A percentile compares a stretch with the other conserved stretches of the same genome.
These are phyloP conservation scores for Plasmodium inui DNA, from an alignment of 169 alveolate genomes.

Conservation along the genomic window DNA sequence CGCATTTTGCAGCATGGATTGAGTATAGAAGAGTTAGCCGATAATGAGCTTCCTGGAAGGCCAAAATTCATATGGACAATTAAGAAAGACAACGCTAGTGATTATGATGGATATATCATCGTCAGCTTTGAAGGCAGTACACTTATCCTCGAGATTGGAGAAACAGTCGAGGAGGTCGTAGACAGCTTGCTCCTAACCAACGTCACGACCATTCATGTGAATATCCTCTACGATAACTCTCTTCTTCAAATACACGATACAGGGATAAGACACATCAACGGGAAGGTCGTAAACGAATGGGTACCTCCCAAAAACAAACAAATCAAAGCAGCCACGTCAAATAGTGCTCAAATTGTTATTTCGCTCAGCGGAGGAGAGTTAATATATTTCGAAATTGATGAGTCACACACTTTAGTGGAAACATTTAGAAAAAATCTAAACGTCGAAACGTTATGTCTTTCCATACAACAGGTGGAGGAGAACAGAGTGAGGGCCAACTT, in stretches of 20 bases:
- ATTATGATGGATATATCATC: conserved; percentile 91
- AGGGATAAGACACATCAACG: conserved; percentile 91
- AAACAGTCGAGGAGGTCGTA: conserved; percentile 93
- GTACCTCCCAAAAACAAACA: conserved; percentile 87
- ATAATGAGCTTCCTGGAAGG: conserved; percentile 95
- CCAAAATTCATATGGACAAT: conserved; percentile 97
- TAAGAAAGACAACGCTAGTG: conserved; percentile 85
- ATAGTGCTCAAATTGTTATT: conserved; percentile 92
- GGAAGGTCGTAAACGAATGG: conserved; percentile 86
- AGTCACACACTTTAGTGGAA: conserved; percentile 90
- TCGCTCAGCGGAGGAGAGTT: conserved; percentile 94
- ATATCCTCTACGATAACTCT: conserved; percentile 89
- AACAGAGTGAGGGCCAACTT: conserved; percentile 94
- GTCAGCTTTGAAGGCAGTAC: conserved; percentile 95
- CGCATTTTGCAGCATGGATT: conserved; percentile 97
- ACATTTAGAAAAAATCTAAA: conserved; percentile 84
- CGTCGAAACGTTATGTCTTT: conserved; percentile 91
- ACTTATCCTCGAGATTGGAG: conserved; percentile 95
- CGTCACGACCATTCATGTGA: conserved; percentile 90
- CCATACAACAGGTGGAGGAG: conserved; percentile 91
- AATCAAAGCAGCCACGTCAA: conserved; percentile 93
- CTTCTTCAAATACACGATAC: conserved; percentile 93
- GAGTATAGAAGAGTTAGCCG: conserved; percentile 96
- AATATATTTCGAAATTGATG: conserved; percentile 94
- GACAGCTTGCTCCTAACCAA: conserved; percentile 91